Conservation (phyloP, 768 basidiomycete species). For the Postia placenta region DNA sequence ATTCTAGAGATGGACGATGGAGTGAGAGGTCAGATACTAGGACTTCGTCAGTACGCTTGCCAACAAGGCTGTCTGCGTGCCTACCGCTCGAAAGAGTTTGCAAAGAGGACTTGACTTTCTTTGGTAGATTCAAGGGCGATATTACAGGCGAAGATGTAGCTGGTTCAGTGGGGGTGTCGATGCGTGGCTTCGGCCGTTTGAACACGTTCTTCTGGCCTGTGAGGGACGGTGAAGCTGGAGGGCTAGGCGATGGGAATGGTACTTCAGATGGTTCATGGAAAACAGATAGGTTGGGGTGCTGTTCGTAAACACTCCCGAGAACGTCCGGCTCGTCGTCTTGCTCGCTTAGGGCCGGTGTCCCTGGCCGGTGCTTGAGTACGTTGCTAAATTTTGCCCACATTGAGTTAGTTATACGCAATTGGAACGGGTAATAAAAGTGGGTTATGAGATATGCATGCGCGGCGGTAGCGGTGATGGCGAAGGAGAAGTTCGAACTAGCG, state of each 20-base stretch:
- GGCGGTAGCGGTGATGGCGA: neutral
- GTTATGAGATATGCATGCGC: neutral
- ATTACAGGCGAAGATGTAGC: conserved; percentile 6
- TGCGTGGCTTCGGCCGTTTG: conserved; percentile 42
- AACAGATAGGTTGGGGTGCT: conserved; percentile 56
- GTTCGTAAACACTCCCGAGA: conserved; percentile 47
- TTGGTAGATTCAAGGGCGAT: conserved; percentile 26
- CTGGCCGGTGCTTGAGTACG: conserved; percentile 41
- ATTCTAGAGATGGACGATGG: conserved; percentile 23
- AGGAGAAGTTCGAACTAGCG: neutral
- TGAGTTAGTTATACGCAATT: neutral
- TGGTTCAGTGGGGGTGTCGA: conserved; percentile 30
- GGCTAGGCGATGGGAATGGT: conserved; percentile 28
- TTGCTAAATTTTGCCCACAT: conserved; percentile 65
- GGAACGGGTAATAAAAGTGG: neutral
- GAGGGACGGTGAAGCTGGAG: conserved; percentile 48
- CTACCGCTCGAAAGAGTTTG: conserved; percentile 18
- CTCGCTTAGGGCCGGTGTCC: conserved; percentile 10
- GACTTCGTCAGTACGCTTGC: neutral
- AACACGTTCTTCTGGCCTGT: conserved; percentile 42
- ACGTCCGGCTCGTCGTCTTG: conserved; percentile 30
- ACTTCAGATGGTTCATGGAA: conserved; percentile 37
- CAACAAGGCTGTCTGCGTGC: conserved; percentile 2
- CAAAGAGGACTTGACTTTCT: conserved; percentile 43
- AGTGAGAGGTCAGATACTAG: conserved; percentile 19